phyloP scores from a whole-genome alignment of 805 yeast species.

The Hyphopichia homilentoma region DNA sequence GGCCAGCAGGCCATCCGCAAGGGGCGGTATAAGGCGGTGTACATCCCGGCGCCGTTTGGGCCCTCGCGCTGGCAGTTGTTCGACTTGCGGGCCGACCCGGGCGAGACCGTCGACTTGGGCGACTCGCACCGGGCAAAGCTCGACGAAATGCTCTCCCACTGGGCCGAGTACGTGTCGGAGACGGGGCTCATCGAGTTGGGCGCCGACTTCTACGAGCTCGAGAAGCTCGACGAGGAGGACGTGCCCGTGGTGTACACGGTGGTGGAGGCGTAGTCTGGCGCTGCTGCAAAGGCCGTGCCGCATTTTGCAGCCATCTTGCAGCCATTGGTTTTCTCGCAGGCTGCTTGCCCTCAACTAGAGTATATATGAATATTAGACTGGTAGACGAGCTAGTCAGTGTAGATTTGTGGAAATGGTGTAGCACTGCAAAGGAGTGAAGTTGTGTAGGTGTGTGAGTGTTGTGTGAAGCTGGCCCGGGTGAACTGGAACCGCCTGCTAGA shows the following conservation, averaged over 20 bases:
- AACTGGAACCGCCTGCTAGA: too few species aligned
- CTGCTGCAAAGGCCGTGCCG: too few species aligned
- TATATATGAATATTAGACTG: too few species aligned
- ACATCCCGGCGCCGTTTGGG: constrained; percentile 47
- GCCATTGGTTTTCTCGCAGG: too few species aligned
- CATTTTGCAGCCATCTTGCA: too few species aligned
- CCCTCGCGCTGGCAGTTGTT: constrained; percentile 41
- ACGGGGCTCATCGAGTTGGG: constrained; percentile 42
- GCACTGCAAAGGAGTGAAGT: too few species aligned
- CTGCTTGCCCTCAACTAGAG: too few species aligned
- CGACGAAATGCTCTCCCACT: constrained; percentile 40
- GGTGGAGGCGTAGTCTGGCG: not conserved
- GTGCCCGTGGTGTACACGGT: not conserved
- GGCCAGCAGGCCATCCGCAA: constrained; percentile 54
- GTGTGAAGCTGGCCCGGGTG: too few species aligned
- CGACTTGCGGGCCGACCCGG: constrained; percentile 42
- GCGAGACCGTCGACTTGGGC: constrained; percentile 49
- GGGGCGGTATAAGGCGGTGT: constrained; percentile 47
- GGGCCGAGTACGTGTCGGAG: constrained; percentile 51
- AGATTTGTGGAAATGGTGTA: too few species aligned
- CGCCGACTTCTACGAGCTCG: constrained; percentile 9
- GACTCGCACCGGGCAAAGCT: constrained; percentile 31
- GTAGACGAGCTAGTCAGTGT: too few species aligned
- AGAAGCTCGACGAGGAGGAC: constrained; percentile 9
- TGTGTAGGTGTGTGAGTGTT: too few species aligned